These are phyloP conservation scores for Bryopsis sp. DNA, from an alignment of 139 green algal genomes.

Conservation along the genomic window DNA sequence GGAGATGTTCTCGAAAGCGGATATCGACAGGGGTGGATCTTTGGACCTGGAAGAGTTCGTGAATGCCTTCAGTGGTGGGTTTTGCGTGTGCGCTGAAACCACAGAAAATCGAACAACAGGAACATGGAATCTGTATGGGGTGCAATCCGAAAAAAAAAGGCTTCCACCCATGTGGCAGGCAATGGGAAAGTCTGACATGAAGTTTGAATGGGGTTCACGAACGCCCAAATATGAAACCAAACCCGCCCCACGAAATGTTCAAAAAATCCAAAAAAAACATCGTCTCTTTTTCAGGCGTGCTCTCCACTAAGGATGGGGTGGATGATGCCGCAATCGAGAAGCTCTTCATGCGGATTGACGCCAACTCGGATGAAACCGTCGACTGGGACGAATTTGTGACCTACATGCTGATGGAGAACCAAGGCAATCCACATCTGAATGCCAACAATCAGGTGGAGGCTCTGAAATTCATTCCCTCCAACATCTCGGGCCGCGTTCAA, in stretches of 20 bases:
- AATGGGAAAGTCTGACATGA: no score
- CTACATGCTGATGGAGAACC: slow-evolving; percentile 60
- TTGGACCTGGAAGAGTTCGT: slow-evolving; percentile 53
- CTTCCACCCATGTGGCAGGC: no score
- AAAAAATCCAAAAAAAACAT: not conserved
- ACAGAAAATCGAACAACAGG: not conserved
- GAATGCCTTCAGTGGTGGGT: slow-evolving; percentile 36
- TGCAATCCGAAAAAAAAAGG: no score
- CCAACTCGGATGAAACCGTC: slow-evolving; percentile 57
- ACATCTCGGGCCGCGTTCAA: not conserved
- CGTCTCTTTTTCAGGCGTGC: slow-evolving; percentile 21
- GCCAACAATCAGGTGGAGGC: no score
- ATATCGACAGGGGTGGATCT: slow-evolving; percentile 35
- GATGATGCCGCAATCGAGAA: slow-evolving; percentile 35
- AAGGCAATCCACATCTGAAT: no score
- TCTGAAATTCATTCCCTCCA: not conserved
- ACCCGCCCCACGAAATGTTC: not conserved
- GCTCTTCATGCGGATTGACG: slow-evolving; percentile 62
- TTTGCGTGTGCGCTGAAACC: not conserved
- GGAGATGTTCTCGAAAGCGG: slow-evolving; percentile 42
- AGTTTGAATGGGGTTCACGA: not conserved
- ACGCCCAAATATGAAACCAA: not conserved
- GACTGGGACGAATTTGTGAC: slow-evolving; percentile 71
- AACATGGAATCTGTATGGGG: not conserved
- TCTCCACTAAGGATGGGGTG: slow-evolving; percentile 46